Base-by-base conservation (phyloP, 768 basidiomycete genomes). In the Naganishia friedmannii region DNA sequence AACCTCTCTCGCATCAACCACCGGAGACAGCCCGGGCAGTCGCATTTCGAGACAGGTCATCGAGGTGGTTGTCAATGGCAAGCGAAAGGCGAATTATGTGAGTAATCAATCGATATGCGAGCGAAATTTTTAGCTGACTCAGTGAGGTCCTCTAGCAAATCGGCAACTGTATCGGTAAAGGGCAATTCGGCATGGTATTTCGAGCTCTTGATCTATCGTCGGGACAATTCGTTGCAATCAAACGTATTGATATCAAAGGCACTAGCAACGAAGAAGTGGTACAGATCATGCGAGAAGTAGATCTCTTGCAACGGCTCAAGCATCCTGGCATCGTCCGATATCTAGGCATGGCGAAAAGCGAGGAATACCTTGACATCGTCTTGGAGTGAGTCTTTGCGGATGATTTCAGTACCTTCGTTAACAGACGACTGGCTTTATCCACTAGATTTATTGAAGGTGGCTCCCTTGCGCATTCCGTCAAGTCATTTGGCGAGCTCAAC, bases 191-290 rank as follows among this genome's bases (percentile, higher is more conserved):
- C 32, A 87, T 93, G 10, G 95, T 98, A 7, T 97, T 95, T 80
- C 88, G 92, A 17, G 94, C 95, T 15, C 84, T 99, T 69, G 94
- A 99, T 79, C 83, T 97, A 79, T 89, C 90, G 72, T 93, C 90
- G 0, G 95, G 95, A 19, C 91, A 95, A 81, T 95, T 92, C 87
- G 93, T 95, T n/a, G 95, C 95, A n/a, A 92, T 98, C 65, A 99
- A 99, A 83, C 88, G 92, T 34, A 95, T 99, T 75, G 85, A 89
- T 63, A 83, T 98, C 45, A 90, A 91, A 63, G 95, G 93, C 9
- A 83, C 96, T 77, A 89, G 90, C 79, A 93, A 96, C 81, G 89
- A 88, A 23, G 94, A 98, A 77, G 88, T 97, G 23, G 86, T 85
- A 57, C 89, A 92, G 77, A 85, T 98, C 58, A 96, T 95, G 92